Evolutionary conservation across 2,329 filamentous ascomycete species (phyloP).

Genomic region (Juglanconis juglandina): DNA sequence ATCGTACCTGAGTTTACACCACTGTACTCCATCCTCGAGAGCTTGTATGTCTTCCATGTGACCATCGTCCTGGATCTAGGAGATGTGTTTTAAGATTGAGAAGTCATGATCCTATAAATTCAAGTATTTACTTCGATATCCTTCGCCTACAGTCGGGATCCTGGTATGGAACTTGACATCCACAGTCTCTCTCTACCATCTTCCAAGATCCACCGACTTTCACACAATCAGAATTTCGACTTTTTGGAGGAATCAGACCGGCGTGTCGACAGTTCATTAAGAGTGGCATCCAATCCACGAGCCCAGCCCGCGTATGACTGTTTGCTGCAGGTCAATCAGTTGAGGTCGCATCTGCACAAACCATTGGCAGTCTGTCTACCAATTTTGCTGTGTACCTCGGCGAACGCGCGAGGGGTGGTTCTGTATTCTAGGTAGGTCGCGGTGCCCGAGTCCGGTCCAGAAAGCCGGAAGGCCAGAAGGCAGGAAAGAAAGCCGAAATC

Average conservation of each 20-base stretch:
- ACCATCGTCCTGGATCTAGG: too few relatives aligned
- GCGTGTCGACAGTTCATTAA: not conserved
- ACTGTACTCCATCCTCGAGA: too few relatives aligned
- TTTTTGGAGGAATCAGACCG: not conserved
- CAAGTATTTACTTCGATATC: not conserved
- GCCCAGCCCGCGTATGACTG: not conserved
- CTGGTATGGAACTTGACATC: not conserved
- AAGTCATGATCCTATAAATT: not conserved
- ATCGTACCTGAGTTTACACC: too few relatives aligned
- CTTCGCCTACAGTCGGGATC: not conserved
- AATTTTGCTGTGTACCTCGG: not conserved
- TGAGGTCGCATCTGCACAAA: not conserved
- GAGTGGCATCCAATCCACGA: not conserved
- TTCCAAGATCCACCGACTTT: not conserved
- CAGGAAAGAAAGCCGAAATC: not conserved
- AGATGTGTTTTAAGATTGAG: too few relatives aligned
- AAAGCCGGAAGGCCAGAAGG: too few relatives aligned
- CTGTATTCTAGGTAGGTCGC: too few relatives aligned
- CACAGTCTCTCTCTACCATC: not conserved
- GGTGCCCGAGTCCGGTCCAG: too few relatives aligned
- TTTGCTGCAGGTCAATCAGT: not conserved
- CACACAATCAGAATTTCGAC: not conserved
- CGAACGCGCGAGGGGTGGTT: too few relatives aligned
- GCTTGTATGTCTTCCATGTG: too few relatives aligned
- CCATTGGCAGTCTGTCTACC: not conserved